Evolutionary conservation across 768 basidiomycete species (phyloP).

Genomic region (Mycena amicta): DNA sequence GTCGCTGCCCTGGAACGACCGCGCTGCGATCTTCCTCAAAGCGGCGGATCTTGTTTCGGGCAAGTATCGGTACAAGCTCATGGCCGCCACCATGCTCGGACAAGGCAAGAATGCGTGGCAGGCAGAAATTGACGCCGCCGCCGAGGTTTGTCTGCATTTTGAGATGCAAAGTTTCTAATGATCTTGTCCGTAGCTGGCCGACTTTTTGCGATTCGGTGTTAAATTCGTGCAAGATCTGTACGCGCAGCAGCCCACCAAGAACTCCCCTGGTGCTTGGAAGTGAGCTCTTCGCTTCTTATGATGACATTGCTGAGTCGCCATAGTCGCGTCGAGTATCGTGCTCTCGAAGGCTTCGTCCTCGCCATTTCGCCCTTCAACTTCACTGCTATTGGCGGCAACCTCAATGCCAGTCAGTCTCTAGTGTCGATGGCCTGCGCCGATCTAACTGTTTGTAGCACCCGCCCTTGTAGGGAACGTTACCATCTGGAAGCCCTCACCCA

Average conservation of each 20-base stretch:
- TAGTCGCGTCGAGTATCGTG: constrained; percentile 94
- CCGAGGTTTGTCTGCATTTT: constrained; percentile 65
- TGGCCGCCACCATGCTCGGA: constrained; percentile 97
- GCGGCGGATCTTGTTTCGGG: constrained; percentile 95
- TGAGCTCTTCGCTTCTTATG: constrained; percentile 43
- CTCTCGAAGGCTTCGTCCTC: constrained; percentile 97
- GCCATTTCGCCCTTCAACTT: constrained; percentile 99
- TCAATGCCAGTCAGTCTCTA: constrained; percentile 60
- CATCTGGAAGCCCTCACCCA: constrained; percentile 97
- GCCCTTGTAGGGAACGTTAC: constrained; percentile 94
- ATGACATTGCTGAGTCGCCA: constrained; percentile 2
- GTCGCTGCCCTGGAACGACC: constrained; percentile 92
- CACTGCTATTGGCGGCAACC: constrained; percentile 97
- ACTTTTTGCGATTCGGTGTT: constrained; percentile 96
- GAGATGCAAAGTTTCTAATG: too few relatives aligned
- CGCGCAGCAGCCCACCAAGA: constrained; percentile 84
- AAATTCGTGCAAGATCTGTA: constrained; percentile 97
- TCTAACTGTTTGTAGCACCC: constrained; percentile 53
- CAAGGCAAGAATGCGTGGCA: constrained; percentile 99
- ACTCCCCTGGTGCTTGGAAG: constrained; percentile 92
- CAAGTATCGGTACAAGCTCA: constrained; percentile 92
- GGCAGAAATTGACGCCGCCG: constrained; percentile 98
- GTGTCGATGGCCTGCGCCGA: constrained; percentile 1
- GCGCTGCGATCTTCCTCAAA: constrained; percentile 97
- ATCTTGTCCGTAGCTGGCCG: constrained; percentile 63